phyloP scores from a whole-genome alignment of 2,329 filamentous ascomycete genomes.

The Coniella vitis region DNA sequence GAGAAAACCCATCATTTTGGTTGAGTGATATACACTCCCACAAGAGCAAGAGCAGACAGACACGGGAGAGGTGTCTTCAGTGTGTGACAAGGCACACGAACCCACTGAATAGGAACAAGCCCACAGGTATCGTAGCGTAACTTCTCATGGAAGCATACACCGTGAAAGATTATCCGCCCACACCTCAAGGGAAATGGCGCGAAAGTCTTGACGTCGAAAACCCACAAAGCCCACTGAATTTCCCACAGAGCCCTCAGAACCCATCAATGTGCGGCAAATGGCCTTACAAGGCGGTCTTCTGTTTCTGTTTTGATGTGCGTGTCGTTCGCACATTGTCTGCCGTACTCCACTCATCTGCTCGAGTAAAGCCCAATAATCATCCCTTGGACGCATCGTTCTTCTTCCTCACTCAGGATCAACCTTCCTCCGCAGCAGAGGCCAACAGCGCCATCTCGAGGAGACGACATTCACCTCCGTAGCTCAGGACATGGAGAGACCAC shows the following conservation, averaged over 20 bases:
- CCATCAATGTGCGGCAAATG: conserved; percentile 31
- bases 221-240: conserved; percentile 48
- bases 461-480: not conserved
- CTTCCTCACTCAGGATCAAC: not conserved
- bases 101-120: conserved; percentile 33
- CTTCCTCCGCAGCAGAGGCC: not conserved
- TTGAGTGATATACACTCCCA: conserved; percentile 11
- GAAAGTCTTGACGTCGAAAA: conserved; percentile 46
- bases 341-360: not conserved
- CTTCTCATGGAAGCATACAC: conserved; percentile 24
- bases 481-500: not conserved
- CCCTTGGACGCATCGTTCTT: not conserved
- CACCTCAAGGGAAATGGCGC: conserved; percentile 29
- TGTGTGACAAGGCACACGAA: conserved; percentile 19
- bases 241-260: conserved; percentile 39
- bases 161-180: conserved; percentile 30
- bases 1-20: conserved; percentile 20
- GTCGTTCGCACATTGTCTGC: conserved; percentile 2
- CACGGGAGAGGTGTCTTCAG: conserved; percentile 13
- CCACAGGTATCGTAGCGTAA: conserved; percentile 48
- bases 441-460: not conserved
- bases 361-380: not conserved
- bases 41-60: conserved; percentile 25
- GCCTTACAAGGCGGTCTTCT: conserved; percentile 58
- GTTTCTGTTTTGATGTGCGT: conserved; percentile 44